A percentile compares a stretch with the other conserved stretches of the same genome.
Evolutionary conservation across 2,329 filamentous ascomycete species (phyloP).

Genomic region (Fusarium verticillioides): DNA sequence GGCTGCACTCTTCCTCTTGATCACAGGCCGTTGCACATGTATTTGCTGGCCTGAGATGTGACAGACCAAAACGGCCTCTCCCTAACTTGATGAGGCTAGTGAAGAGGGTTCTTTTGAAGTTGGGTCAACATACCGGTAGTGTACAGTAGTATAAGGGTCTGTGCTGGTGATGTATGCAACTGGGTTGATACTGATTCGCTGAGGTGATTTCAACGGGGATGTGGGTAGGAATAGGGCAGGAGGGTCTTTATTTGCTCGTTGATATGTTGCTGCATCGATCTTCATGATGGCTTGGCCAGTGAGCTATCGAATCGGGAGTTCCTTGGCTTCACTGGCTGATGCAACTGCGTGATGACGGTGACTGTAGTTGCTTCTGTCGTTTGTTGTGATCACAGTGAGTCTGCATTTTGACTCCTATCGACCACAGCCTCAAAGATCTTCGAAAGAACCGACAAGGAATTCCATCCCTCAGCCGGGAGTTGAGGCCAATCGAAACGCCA

Average conservation of each 20-base stretch:
- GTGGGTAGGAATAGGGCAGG: neutral
- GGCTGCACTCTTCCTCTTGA: neutral
- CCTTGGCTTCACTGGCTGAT: neutral
- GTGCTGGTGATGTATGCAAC: constrained; percentile 2
- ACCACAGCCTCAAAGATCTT: neutral
- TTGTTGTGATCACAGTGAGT: neutral
- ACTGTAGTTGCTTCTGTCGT: neutral
- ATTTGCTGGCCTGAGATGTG: neutral
- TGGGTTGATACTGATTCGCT: constrained; percentile 29
- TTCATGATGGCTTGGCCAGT: neutral
- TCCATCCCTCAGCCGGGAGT: neutral
- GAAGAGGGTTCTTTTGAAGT: constrained; percentile 20
- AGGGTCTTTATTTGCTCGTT: neutral
- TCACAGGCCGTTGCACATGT: constrained; percentile 18
- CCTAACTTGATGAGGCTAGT: constrained; percentile 24
- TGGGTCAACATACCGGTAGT: constrained; percentile 7
- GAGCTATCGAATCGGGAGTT: neutral
- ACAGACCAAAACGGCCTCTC: constrained; percentile 2
- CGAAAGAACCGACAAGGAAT: neutral
- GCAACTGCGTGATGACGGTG: neutral
- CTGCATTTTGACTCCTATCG: neutral
- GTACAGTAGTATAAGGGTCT: constrained; percentile 10
- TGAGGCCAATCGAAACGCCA: neutral
- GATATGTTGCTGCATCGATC: neutral
- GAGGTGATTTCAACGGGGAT: neutral